Percentiles rank a stretch among this genome's conserved stretches.
Conservation (phyloP, 129 eudicot genomes). For the Mikania micrantha region DNA sequence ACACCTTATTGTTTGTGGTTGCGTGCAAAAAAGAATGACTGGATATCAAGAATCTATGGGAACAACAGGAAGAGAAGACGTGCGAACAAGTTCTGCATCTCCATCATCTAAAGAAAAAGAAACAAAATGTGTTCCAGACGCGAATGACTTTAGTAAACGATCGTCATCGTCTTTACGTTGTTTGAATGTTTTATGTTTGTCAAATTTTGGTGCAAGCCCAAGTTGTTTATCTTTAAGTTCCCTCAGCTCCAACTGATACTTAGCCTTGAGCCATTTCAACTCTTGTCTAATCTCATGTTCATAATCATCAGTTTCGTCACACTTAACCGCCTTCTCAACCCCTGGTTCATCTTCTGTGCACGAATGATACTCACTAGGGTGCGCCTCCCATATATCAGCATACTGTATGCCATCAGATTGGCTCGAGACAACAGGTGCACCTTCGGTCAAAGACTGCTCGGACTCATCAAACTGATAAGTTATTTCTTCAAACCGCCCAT, state of each 20-base stretch:
- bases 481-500: conserved; percentile 85
- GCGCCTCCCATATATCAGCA: conserved; percentile 35
- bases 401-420: conserved; percentile 45
- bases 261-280: conserved; percentile 48
- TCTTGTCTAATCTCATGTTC: conserved; percentile 41
- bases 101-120: neutral
- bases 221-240: conserved; percentile 38
- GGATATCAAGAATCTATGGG: conserved; percentile 6
- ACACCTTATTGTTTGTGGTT: conserved; percentile 8
- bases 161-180: neutral
- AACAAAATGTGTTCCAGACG: neutral
- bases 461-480: conserved; percentile 52
- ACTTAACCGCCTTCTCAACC: neutral
- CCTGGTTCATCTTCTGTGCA: conserved; percentile 26
- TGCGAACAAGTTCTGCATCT: neutral
- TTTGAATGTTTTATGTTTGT: neutral
- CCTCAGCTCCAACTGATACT: conserved; percentile 38
- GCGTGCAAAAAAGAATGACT: neutral
- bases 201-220: conserved; percentile 15
- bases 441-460: conserved; percentile 26
- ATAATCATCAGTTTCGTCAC: conserved; percentile 16
- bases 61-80: neutral
- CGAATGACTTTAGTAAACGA: neutral
- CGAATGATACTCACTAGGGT: conserved; percentile 23
- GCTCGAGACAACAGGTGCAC: conserved; percentile 52